These are phyloP conservation scores for Pythium brachiatum DNA, from an alignment of 352 stramenopile genomes.

Conservation along the genomic window DNA sequence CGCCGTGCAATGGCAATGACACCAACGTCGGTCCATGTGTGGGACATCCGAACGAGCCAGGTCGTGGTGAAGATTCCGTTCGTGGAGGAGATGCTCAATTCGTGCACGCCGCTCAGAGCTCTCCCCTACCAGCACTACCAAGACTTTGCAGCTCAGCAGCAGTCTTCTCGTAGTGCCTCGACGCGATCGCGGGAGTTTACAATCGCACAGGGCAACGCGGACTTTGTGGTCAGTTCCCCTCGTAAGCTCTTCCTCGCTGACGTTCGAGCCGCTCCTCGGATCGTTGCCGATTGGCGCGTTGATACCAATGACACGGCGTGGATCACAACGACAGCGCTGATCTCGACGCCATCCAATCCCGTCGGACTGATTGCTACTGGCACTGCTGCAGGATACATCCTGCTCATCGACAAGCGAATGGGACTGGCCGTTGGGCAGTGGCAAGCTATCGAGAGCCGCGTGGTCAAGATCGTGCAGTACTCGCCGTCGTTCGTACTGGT, in stretches of 20 bases:
- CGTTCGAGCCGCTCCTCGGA: constrained; percentile 34
- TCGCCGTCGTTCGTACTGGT: constrained; percentile 55
- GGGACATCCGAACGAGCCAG: constrained; percentile 69
- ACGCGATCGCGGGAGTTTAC: constrained; percentile 1
- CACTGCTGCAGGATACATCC: constrained; percentile 37
- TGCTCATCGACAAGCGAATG: constrained; percentile 55
- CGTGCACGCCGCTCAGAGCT: constrained; percentile 30
- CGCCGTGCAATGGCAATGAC: constrained; percentile 39
- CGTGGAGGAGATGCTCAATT: constrained; percentile 39
- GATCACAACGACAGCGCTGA: constrained; percentile 38
- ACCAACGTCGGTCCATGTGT: constrained; percentile 50
- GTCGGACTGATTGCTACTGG: constrained; percentile 41
- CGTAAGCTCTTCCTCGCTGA: constrained; percentile 52
- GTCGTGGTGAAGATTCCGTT: constrained; percentile 56
- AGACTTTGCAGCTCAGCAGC: constrained; percentile 6
- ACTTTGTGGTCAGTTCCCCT: constrained; percentile 52
- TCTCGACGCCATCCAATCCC: constrained; percentile 25
- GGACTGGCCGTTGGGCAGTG: constrained; percentile 44
- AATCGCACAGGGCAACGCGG: constrained; percentile 25
- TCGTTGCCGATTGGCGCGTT: constrained; percentile 65
- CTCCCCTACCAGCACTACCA: constrained; percentile 24
- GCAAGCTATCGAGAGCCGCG: constrained; percentile 47
- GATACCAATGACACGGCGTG: constrained; percentile 37
- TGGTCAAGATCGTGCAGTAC: constrained; percentile 58
- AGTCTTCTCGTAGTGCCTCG: not conserved